Conservation (phyloP, 805 yeast genomes). For the Sporopachydermia lactativora region DNA sequence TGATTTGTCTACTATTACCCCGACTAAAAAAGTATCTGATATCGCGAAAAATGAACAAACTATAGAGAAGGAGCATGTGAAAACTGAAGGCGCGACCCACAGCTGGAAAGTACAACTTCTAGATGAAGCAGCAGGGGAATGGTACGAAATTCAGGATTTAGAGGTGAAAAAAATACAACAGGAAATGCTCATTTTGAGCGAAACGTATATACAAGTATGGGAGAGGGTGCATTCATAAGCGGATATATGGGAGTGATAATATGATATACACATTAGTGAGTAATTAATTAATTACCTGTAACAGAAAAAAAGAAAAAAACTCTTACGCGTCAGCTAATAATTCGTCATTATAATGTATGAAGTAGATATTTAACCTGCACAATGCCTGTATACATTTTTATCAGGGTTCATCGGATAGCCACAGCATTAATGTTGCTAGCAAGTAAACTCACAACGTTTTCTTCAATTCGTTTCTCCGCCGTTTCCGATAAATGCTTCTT, state of each 20-base stretch:
- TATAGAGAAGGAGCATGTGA: neutral
- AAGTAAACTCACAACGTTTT: conserved; percentile 73
- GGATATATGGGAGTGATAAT: too few relatives aligned
- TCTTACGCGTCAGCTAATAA: too few relatives aligned
- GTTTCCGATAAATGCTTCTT: conserved; percentile 91
- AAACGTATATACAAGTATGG: conserved; percentile 61
- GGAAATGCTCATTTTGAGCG: conserved; percentile 47
- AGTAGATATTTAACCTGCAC: too few relatives aligned
- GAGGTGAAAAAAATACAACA: conserved; percentile 30
- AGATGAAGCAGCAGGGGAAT: conserved; percentile 26
- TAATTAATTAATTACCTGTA: too few relatives aligned
- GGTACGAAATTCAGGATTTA: conserved; percentile 49
- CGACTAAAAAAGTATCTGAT: neutral
- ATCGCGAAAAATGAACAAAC: neutral
- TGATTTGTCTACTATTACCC: neutral
- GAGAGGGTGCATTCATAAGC: conserved; percentile 22
- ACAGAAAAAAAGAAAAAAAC: too few relatives aligned
- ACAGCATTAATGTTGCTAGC: conserved; percentile 84
- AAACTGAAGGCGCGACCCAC: neutral
- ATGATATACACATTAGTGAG: too few relatives aligned
- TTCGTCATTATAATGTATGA: too few relatives aligned
- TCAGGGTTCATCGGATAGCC: conserved; percentile 66
- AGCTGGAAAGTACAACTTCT: conserved; percentile 36
- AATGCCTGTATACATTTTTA: too few relatives aligned
- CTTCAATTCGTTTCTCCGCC: conserved; percentile 76